These are phyloP conservation scores for Chimonanthus salicifolius DNA, from an alignment of 164 flowering plant genomes.

Conservation along the genomic window DNA sequence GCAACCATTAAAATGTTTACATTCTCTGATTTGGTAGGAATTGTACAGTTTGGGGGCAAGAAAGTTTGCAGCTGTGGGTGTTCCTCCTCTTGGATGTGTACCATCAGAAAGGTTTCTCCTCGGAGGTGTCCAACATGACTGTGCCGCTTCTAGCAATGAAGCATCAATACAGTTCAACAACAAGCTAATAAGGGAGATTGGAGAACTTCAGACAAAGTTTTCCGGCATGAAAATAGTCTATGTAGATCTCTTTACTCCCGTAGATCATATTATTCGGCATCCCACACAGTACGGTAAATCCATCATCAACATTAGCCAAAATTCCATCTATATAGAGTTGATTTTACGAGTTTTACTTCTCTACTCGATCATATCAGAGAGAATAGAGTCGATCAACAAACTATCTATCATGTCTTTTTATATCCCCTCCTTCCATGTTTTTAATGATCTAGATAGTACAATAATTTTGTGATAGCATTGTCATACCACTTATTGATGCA, in stretches of 20 bases:
- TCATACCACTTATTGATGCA: background rate
- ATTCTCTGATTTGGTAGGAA: constrained; percentile 15
- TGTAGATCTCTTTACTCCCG: constrained; percentile 26
- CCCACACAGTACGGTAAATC: constrained; percentile 13
- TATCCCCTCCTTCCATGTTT: no score
- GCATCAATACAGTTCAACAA: constrained; percentile 29
- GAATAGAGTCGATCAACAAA: no score
- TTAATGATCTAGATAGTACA: no score
- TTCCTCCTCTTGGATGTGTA: constrained; percentile 37
- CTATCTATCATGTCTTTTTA: no score
- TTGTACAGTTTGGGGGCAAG: constrained; percentile 27
- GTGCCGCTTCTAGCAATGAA: constrained; percentile 18
- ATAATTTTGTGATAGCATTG: background rate
- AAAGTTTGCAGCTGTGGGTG: constrained; percentile 26
- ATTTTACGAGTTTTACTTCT: no score
- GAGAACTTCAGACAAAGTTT: constrained; percentile 6
- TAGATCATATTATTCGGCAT: constrained; percentile 30
- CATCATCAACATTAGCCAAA: background rate
- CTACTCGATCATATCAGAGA: no score
- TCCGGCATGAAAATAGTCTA: constrained; percentile 9
- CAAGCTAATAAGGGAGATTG: constrained; percentile 14
- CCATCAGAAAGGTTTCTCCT: constrained; percentile 34
- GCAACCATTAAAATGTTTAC: no score
- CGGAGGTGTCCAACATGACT: constrained; percentile 27
- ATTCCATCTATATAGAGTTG: no score